A percentile compares a stretch with the other conserved stretches of the same genome.
These are phyloP conservation scores for Sporothrix variecibatus DNA, from an alignment of 2,329 filamentous ascomycete species.

Conservation along the genomic window DNA sequence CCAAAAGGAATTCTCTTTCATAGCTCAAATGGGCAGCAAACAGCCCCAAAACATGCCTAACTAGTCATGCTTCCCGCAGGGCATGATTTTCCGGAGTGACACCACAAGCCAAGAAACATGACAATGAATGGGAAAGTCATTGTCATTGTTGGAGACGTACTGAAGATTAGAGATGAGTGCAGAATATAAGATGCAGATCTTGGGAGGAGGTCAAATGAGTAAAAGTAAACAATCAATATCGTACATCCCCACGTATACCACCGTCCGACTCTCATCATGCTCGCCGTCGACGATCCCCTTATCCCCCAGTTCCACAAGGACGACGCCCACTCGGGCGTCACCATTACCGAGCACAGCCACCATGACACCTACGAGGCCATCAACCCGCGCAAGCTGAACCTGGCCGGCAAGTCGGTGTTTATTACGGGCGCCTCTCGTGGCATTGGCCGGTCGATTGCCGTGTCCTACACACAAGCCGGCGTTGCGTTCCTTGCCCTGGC, in stretches of 20 bases:
- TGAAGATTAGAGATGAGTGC: not conserved
- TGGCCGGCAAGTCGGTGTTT: not conserved
- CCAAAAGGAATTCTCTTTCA: not conserved
- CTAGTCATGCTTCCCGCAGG: not conserved
- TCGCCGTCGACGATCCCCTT: slow-evolving; percentile 10
- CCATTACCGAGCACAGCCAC: slow-evolving; percentile 5
- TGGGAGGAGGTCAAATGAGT: not conserved
- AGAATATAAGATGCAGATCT: not conserved
- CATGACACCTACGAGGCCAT: slow-evolving; percentile 2
- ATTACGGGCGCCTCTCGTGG: not conserved
- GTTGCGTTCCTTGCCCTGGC: not conserved
- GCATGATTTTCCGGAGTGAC: not conserved
- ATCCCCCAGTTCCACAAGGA: slow-evolving; percentile 11
- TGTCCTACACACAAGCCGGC: slow-evolving; percentile 1
- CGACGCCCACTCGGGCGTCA: not conserved
- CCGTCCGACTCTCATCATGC: not conserved
- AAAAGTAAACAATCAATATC: not conserved
- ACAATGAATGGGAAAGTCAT: not conserved
- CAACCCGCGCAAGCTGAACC: not conserved
- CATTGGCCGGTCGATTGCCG: slow-evolving; percentile 1
- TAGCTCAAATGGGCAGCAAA: not conserved
- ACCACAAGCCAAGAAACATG: not conserved
- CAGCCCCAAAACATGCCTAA: not conserved
- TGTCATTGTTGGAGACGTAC: not conserved
- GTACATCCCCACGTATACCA: not conserved